Conservation (phyloP, 768 basidiomycete genomes). For the Auriculariales sp. region DNA sequence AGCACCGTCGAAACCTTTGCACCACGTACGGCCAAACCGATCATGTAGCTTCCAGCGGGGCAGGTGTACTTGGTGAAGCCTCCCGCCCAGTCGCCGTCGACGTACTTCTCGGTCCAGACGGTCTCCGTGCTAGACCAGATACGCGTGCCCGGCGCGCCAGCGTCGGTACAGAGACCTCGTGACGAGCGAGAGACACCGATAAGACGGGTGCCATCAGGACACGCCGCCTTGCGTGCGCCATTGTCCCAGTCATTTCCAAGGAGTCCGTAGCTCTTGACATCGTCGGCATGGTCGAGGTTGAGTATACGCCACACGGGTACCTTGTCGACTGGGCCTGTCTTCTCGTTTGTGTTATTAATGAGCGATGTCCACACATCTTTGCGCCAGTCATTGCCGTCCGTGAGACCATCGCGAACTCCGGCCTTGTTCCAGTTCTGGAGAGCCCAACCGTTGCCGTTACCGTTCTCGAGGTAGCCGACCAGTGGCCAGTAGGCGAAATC, state of each 20-base stretch:
- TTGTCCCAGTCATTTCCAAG: constrained; percentile 3
- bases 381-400: constrained; percentile 5
- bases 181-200: not conserved
- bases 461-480: constrained; percentile 3
- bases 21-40: constrained; percentile 1
- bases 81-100: constrained; percentile 4
- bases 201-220: constrained; percentile 1
- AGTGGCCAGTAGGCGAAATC: constrained; percentile 7
- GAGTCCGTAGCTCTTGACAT: constrained; percentile 5
- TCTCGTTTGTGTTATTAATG: not conserved
- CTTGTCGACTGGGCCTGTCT: not conserved
- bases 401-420: not conserved
- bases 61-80: constrained; percentile 4
- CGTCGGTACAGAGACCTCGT: constrained; percentile 6
- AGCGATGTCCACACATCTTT: not conserved
- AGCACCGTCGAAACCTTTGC: not conserved
- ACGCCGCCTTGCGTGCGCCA: constrained; percentile 4
- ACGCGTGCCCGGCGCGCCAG: not conserved
- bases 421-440: constrained; percentile 1
- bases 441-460: constrained; percentile 6
- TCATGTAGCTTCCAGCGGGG: not conserved
- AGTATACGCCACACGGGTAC: constrained; percentile 1
- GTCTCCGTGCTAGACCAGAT: not conserved
- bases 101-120: constrained; percentile 3
- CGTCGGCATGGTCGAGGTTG: constrained; percentile 4